Evolutionary conservation across 75 land plant genomes (phyloP), one percentile per base, ranked within the genome.

Genomic region (Ceratopteris richardii): DNA sequence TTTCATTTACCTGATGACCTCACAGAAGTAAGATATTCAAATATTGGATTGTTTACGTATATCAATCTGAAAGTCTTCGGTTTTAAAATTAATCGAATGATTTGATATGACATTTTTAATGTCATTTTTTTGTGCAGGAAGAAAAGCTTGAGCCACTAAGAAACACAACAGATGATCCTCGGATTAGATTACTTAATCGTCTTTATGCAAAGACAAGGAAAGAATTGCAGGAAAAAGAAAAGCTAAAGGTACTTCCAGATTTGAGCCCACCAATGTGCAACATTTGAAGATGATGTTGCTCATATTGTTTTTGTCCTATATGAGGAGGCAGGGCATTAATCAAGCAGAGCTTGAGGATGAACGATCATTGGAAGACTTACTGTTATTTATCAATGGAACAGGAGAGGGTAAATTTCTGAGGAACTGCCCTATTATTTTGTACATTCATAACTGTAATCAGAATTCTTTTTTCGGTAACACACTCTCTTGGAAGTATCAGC

Each of bases 111-210:
- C 63, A 94, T 89, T 63, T 68, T 94, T 69, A n/a, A n/a, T n/a
- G n/a, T n/a, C n/a, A n/a, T n/a, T n/a, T n/a, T n/a, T n/a, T n/a
- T n/a, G n/a, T n/a, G n/a, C n/a, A n/a, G n/a, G n/a, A n/a, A n/a
- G n/a, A n/a, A n/a, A n/a, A n/a, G n/a, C n/a, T n/a, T n/a, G 96
- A 94, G 47, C 98, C 96, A 56, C 66, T 91, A 46, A 84, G 69
- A 65, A 91, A 88, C 44, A 75, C 71, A 30, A 76, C 78, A 14
- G 98, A 94, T 81, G 98, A 94, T 73, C 95, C 92, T 21, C 78
- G 96, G 0, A 94, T 94, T 62, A 89, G 1, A 89, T 89, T 89
- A 96, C 98, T n/a, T n/a, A n/a, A n/a, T n/a, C n/a, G n/a, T n/a
- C n/a, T n/a, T n/a, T n/a, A n/a, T n/a, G n/a, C n/a, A 7, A 78